Percentiles rank a stretch among this genome's conserved stretches.
Evolutionary conservation across 768 basidiomycete genomes (phyloP).

Genomic region (Amanita fuliginea): DNA sequence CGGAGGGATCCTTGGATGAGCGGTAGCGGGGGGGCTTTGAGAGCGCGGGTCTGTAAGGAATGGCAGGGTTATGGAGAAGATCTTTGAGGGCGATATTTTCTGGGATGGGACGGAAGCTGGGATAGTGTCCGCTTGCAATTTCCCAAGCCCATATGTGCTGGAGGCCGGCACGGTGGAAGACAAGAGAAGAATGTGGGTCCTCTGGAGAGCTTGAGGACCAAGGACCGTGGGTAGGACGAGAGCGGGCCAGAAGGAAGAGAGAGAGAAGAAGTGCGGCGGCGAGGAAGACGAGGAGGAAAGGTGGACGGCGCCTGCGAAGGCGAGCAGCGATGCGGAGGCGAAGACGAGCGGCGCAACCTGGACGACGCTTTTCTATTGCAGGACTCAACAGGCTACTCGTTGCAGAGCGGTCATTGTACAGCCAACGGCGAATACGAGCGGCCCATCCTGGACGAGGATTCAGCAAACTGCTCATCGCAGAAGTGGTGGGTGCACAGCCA

Average conservation of each 20-base stretch:
- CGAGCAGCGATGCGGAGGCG: constrained; percentile 36
- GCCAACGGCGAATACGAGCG: constrained; percentile 29
- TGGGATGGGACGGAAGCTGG: constrained; percentile 61
- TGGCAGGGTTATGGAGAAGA: constrained; percentile 54
- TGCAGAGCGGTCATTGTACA: not conserved
- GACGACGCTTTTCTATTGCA: constrained; percentile 17
- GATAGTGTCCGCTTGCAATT: constrained; percentile 82
- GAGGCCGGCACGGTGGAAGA: constrained; percentile 59
- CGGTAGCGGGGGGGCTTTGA: constrained; percentile 41
- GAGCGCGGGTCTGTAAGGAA: constrained; percentile 37
- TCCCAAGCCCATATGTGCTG: constrained; percentile 93
- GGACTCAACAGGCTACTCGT: constrained; percentile 30
- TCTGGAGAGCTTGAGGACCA: constrained; percentile 20
- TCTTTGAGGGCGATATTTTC: constrained; percentile 44
- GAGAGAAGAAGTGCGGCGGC: constrained; percentile 41
- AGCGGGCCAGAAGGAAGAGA: constrained; percentile 31
- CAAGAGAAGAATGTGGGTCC: constrained; percentile 46
- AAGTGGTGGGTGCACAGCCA: too few relatives aligned
- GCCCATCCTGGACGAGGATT: too few relatives aligned
- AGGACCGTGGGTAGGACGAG: constrained; percentile 18
- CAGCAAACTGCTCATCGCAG: too few relatives aligned
- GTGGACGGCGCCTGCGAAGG: constrained; percentile 3
- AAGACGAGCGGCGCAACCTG: constrained; percentile 41
- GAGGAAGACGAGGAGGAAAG: constrained; percentile 32
- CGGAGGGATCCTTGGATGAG: constrained; percentile 28